phyloP scores from a whole-genome alignment of 2,329 filamentous ascomycete species.

The Graphiopsis chlorocephala region DNA sequence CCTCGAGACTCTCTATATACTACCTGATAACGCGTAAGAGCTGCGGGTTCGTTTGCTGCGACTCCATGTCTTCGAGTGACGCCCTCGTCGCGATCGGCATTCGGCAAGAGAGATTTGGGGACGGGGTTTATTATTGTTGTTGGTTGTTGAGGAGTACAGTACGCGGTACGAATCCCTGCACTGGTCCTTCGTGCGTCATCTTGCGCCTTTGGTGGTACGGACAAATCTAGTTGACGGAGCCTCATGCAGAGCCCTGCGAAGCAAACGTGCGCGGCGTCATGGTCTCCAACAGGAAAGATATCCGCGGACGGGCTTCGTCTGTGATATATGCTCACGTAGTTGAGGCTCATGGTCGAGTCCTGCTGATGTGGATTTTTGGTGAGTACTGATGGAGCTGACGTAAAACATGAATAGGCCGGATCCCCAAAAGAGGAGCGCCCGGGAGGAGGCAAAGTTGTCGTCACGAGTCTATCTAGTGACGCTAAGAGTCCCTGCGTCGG shows the following conservation, averaged over 20 bases:
- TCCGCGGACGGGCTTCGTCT: neutral
- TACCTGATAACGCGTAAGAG: neutral
- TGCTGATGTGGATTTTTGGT: neutral
- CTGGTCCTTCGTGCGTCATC: constrained; percentile 3
- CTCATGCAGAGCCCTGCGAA: neutral
- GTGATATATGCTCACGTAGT: neutral
- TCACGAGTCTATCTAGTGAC: neutral
- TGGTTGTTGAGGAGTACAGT: neutral
- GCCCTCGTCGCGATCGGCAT: neutral
- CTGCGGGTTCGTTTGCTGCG: neutral
- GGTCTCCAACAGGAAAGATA: neutral
- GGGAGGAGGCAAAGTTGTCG: neutral
- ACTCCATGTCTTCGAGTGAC: neutral
- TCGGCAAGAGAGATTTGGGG: neutral
- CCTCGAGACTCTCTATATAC: too few species aligned
- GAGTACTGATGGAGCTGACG: neutral
- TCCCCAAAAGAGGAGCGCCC: neutral
- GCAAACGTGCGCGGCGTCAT: neutral
- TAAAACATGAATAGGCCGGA: neutral
- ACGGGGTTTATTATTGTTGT: neutral
- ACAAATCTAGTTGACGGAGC: neutral
- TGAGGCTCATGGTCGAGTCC: neutral
- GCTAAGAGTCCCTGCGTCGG: neutral
- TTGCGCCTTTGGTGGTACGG: constrained; percentile 7
- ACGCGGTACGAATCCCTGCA: neutral